Base-by-base conservation (phyloP, 805 yeast genomes). In the Candida khao-thaluensis region DNA sequence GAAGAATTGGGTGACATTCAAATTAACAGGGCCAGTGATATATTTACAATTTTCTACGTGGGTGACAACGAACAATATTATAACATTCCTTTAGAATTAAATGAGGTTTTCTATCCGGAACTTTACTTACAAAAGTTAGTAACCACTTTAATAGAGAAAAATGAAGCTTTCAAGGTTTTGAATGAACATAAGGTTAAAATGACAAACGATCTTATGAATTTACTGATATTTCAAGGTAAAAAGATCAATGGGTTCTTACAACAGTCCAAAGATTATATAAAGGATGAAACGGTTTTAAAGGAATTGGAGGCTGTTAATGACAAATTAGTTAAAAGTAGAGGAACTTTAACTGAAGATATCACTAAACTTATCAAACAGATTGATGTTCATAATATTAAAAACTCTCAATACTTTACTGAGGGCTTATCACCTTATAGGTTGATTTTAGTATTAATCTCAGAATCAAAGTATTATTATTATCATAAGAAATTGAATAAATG, bases 191-290 rank as follows among this genome's bases (percentile, higher is more conserved):
- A 63, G 29, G 46, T 43, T 7, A 43, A 42, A 18, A 38, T 55
- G 9, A 52, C 58, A 23, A 51, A 53, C 17, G 49, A 56, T 24
- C 51, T 66, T 17, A 58, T 67, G 64, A 47, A 49, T 5, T 43
- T 57, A 30, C 66, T 53, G 44, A 57, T 67, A 20, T 68, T 67
- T 42, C 70, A 65, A 45, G 74, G 74, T 1, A 67, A 66, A 46
- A 52, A 54, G 15, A 54, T 68, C 17, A 57, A 51, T 26, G 44
- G 48, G 1, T 48, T 68, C 17, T 44, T 69, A 18, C 44, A 44
- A 18, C 53, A 52, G 9, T 40, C 64, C 1, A 47, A 53, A 4
- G 39, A 44, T 3, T 50, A 54, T 37, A 33, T 42, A 8, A 44
- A 41, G n/a, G 49, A 47, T 11, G 46, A 42, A 9, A 30, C 44